Evolutionary conservation across 2,329 filamentous ascomycete species (phyloP).

Genomic region (Ceratocystis variospora): DNA sequence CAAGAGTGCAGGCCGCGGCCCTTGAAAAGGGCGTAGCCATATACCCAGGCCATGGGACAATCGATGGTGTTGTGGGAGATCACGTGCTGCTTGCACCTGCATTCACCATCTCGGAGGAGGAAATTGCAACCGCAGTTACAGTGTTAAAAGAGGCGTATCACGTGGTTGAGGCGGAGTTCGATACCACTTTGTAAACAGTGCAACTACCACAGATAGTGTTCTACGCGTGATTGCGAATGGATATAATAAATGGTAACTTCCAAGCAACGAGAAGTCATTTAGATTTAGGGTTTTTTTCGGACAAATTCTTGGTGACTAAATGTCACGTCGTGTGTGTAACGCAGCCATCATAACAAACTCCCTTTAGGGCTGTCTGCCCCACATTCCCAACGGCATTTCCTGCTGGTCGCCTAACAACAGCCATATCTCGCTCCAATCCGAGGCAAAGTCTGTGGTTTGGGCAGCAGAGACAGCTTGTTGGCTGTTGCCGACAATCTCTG

Average conservation of each 20-base stretch:
- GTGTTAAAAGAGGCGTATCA: neutral
- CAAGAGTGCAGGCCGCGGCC: conserved; percentile 22
- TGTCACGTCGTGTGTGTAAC: neutral
- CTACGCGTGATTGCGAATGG: neutral
- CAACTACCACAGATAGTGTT: neutral
- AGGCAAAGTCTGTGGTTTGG: conserved; percentile 2
- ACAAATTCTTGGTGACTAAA: neutral
- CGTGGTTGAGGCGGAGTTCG: neutral
- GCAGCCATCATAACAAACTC: neutral
- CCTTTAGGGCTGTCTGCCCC: neutral
- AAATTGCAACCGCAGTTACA: conserved; percentile 32
- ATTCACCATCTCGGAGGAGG: conserved; percentile 45
- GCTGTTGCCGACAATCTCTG: neutral
- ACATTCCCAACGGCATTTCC: neutral
- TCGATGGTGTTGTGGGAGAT: conserved; percentile 48
- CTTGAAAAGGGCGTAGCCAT: conserved; percentile 29
- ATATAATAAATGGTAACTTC: neutral
- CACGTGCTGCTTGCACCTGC: conserved; percentile 57
- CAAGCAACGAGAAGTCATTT: neutral
- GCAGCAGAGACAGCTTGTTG: neutral
- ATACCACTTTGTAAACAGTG: neutral
- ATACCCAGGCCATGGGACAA: conserved; percentile 50
- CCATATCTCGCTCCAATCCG: conserved; percentile 15
- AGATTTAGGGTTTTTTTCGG: neutral
- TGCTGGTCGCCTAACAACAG: conserved; percentile 15